Base-by-base conservation (phyloP, 805 yeast genomes). In the Metschnikowia koreensis region DNA sequence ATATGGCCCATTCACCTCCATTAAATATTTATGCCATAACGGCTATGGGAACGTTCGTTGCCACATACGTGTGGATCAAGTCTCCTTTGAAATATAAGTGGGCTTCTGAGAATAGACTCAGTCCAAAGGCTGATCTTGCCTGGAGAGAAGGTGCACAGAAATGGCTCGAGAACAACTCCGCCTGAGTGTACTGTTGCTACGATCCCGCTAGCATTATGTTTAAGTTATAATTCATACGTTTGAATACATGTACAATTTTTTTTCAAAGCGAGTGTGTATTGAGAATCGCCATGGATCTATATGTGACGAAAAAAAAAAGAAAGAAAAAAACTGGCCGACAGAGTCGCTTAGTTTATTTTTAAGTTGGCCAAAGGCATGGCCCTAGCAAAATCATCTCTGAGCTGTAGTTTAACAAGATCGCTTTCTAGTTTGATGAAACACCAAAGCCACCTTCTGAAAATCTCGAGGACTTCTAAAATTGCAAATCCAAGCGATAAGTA, bases 361-460 rank as follows among this genome's bases (percentile, higher is more conserved):
- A 48, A 33, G 41, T 45, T 51, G 27, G 55, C 48, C 42, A 57
- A 50, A 13, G 60, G 60, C 39, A 57, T 37, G 16, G 58, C 58
- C 16, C 51, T 46, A 5, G 58, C 55, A 29, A 54, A 47, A n/a
- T 52, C 56, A 36, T 58, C 64, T 13, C 47, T 53, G 16, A 46
- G 47, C 34, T 60, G 65, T 33, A 70, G 56, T 54, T 73, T 74
- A 46, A 66, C 54, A 66, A 74, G 84, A 64, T 93, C 97, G 31
- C 87, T 81, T 59, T 94, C 98, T 15, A 92, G 70, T 62, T 94
- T 86, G 64, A 93, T 73, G 54, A 89, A 79, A 40, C 91, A 81
- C 99, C 99, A 94, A 47, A 90, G 69, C 83, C 92, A 89, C 64
- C 99, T 79, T 69, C 99, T 78, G 8, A 85, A 58, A 7, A 94